A percentile compares a stretch with the other conserved stretches of the same genome.
Conservation (phyloP, 179 eudicot genomes). For the Beta corolliflora region DNA sequence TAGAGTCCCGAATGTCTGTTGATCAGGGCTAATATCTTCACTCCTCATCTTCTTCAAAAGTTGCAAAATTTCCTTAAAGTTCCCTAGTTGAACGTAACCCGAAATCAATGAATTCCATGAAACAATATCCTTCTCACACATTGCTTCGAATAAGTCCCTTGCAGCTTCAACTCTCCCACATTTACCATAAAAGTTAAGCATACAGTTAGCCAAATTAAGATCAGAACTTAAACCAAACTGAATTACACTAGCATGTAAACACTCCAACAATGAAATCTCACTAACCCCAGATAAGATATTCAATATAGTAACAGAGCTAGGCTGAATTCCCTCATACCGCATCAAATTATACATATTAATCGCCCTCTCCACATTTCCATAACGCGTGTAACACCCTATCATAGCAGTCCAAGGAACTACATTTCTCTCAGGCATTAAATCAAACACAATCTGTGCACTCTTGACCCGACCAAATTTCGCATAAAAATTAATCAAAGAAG, state of each 20-base stretch:
- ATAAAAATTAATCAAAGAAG: conserved; percentile 75
- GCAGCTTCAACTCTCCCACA: conserved; percentile 64
- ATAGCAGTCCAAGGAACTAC: conserved; percentile 85
- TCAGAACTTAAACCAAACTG: conserved; percentile 51
- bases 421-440: conserved; percentile 62
- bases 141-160: conserved; percentile 57
- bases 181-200: conserved; percentile 67
- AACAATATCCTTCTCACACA: conserved; percentile 61
- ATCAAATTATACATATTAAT: conserved; percentile 55
- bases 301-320: conserved; percentile 62
- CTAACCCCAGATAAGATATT: conserved; percentile 56
- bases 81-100: conserved; percentile 49
- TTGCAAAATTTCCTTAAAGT: conserved; percentile 38
- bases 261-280: conserved; percentile 45
- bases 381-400: conserved; percentile 66
- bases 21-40: conserved; percentile 62
- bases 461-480: conserved; percentile 38
- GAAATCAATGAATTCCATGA: conserved; percentile 89
- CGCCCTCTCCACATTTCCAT: conserved; percentile 44
- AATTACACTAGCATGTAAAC: conserved; percentile 53
- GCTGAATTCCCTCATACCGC: conserved; percentile 55
- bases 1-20: conserved; percentile 65
- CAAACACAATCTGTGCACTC: conserved; percentile 71
- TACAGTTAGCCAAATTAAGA: conserved; percentile 54
- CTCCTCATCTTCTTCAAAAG: conserved; percentile 57